Percentiles rank a stretch among this genome's conserved stretches.
Evolutionary conservation across 345 rosid genomes (phyloP).

Genomic region (Camelina sativa): DNA sequence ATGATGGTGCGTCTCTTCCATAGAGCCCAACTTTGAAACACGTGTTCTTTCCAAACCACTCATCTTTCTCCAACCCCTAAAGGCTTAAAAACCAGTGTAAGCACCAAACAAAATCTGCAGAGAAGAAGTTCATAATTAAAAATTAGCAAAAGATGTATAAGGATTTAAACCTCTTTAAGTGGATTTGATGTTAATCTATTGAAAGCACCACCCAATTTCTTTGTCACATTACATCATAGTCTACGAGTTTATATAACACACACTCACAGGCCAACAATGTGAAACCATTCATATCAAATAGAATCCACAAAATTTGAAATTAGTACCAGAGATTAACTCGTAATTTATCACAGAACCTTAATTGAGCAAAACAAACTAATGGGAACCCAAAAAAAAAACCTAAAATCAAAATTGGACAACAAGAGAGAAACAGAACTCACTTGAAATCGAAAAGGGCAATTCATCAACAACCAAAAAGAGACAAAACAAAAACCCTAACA

Average conservation of each 20-base stretch:
- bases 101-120: constrained; percentile 13
- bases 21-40: constrained; percentile 77
- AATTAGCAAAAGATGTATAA: not conserved
- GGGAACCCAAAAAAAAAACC: not conserved
- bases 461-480: constrained; percentile 10
- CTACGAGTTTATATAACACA: not conserved
- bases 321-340: not conserved
- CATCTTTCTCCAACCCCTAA: constrained; percentile 47
- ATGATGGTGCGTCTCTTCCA: constrained; percentile 59
- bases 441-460: not conserved
- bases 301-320: not conserved
- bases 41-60: constrained; percentile 63
- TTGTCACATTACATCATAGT: not conserved
- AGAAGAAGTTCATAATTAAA: not conserved
- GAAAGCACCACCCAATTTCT: not conserved
- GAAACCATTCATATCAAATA: constrained; percentile 18
- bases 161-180: too few species aligned
- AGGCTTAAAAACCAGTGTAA: constrained; percentile 4
- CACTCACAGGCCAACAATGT: not conserved
- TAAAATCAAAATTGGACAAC: constrained; percentile 1
- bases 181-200: too few species aligned
- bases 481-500: constrained; percentile 7
- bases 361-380: not conserved
- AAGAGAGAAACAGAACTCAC: constrained; percentile 14
- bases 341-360: not conserved